Base-by-base conservation (phyloP, 139 green algal genomes). In the Pleodorina starrii region DNA sequence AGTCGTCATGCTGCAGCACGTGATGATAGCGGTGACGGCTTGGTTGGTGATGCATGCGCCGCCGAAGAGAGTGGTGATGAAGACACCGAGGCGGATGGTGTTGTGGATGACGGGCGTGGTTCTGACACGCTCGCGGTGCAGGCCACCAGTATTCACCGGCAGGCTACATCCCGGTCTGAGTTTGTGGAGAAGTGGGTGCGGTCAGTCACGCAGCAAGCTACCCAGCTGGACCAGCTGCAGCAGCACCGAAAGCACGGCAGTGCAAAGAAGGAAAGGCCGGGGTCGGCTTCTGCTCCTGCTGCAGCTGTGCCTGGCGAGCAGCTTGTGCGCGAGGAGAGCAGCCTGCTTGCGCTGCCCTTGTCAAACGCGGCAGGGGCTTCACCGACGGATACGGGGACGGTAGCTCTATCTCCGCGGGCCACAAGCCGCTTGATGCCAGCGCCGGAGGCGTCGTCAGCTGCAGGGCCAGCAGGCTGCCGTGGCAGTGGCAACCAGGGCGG, bases 111-210 rank as follows among this genome's bases (percentile, higher is more conserved):
- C 17, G 57, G 29, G 14, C 57, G 48, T 12, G 12, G 54, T 66
- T 73, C 63, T 11, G 29, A 36, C 5, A 23, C 27, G 27, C 63
- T 73, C 6, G 35, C 35, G 63, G 63, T 23, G 19, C 27, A 73
- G 63, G 63, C 63, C 35, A 50, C 69, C 40, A 82, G 74, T 29
- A 5, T 87, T 43, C 81, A 87, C 81, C 42, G 60, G 29, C 42
- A 63, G 29, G 60, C 79, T 6, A 72, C 48, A 11, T 66, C n/a
- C 71, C 59, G 66, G 50, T 77, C 51, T 0, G 85, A 90, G n/a
- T 90, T 90, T 38, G 85, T 90, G 85, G 85, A 77, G 19, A 71
- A 90, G 59, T 90, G 85, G 85, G 85, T 90, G 50, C 73, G 50
- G 23, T 84, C 69, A 11, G 42, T 90, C 23, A 50, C 82, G 57